phyloP scores from a whole-genome alignment of 1,139 yeast species.

The Suzukiozyma palmioleophila region DNA sequence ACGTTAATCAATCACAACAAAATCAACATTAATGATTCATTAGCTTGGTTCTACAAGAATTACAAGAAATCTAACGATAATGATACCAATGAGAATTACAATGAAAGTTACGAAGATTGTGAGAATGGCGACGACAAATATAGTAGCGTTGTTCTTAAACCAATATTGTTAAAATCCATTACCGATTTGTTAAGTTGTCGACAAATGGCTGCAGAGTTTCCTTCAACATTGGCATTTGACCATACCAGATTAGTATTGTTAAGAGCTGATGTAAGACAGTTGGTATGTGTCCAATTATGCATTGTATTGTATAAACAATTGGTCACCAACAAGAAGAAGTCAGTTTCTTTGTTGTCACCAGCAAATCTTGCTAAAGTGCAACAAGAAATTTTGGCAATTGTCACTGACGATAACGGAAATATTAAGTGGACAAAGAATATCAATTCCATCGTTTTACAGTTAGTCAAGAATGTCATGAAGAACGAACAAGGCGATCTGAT shows the following conservation, averaged over 20 bases:
- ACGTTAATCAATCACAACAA: conserved; percentile 66
- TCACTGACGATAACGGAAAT: conserved; percentile 81
- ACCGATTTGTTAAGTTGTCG: conserved; percentile 70
- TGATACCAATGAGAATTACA: not conserved
- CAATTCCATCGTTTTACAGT: conserved; percentile 65
- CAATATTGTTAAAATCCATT: conserved; percentile 44
- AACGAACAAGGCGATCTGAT: conserved; percentile 2
- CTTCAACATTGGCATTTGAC: conserved; percentile 83
- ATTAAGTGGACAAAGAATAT: conserved; percentile 89
- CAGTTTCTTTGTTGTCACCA: conserved; percentile 18
- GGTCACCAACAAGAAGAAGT: conserved; percentile 28
- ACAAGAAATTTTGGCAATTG: conserved; percentile 70
- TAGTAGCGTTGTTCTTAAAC: conserved; percentile 23
- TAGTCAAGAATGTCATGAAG: conserved; percentile 43
- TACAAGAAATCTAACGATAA: conserved; percentile 6
- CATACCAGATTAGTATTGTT: conserved; percentile 73
- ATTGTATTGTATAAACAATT: conserved; percentile 69
- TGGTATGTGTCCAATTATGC: conserved; percentile 77
- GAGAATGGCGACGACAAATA: conserved; percentile 3
- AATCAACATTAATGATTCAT: conserved; percentile 60
- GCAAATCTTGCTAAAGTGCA: conserved; percentile 33
- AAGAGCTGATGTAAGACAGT: conserved; percentile 81
- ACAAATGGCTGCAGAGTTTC: conserved; percentile 78
- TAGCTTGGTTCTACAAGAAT: conserved; percentile 63
- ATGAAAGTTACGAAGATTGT: conserved; percentile 1